Evolutionary conservation across 306 rosid genomes (phyloP).

Genomic region (Argentina anserina): DNA sequence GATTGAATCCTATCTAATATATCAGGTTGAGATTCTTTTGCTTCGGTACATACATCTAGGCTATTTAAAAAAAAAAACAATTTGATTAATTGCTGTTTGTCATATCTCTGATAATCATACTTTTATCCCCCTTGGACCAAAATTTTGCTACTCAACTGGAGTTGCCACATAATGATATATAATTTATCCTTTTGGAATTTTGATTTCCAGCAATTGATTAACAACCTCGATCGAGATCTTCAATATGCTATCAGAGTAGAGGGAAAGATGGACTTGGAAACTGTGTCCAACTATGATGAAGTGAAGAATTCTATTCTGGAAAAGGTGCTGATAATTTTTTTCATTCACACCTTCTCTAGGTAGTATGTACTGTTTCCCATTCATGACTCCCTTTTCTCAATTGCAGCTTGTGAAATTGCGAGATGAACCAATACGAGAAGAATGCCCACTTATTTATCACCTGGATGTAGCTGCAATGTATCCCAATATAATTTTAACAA

Average conservation of each 20-base stretch:
- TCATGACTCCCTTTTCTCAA: slow-evolving; percentile 24
- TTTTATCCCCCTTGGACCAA: background rate
- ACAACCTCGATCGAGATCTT: slow-evolving; percentile 90
- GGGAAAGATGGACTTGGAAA: slow-evolving; percentile 85
- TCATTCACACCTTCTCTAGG: slow-evolving; percentile 19
- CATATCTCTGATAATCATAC: background rate
- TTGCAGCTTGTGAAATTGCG: slow-evolving; percentile 71
- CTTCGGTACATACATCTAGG: slow-evolving; percentile 7
- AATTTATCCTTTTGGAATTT: slow-evolving; percentile 25
- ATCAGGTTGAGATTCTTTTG: background rate
- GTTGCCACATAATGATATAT: slow-evolving; percentile 18
- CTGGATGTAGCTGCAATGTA: slow-evolving; percentile 99
- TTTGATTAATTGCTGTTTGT: background rate
- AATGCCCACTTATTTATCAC: slow-evolving; percentile 95
- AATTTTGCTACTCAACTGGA: slow-evolving; percentile 19
- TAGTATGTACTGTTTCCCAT: background rate
- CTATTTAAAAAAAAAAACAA: too few relatives aligned
- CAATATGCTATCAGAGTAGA: slow-evolving; percentile 90
- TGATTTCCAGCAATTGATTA: slow-evolving; percentile 68
- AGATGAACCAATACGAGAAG: slow-evolving; percentile 74
- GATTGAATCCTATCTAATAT: background rate
- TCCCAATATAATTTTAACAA: slow-evolving; percentile 93
- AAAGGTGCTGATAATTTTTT: slow-evolving; percentile 54
- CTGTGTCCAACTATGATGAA: slow-evolving; percentile 79
- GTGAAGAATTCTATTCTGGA: slow-evolving; percentile 78